A percentile compares a stretch with the other conserved stretches of the same genome.
Evolutionary conservation across 352 stramenopile genomes (phyloP).

Genomic region (Globisporangium radiosum): DNA sequence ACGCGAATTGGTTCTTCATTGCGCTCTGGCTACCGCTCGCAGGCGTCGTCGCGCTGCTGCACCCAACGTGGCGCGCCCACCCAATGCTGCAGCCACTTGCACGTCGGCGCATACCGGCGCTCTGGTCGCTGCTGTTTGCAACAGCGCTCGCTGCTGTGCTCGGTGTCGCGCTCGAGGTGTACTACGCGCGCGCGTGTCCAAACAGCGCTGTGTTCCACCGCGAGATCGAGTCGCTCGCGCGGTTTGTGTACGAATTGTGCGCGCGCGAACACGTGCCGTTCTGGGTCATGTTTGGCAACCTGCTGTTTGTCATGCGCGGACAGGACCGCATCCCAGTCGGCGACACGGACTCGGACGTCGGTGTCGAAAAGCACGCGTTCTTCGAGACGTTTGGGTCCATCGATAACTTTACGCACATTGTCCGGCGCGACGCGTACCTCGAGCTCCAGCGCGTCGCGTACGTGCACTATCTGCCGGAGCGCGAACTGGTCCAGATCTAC

Average conservation of each 20-base stretch:
- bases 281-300: conserved; percentile 68
- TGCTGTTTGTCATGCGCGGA: conserved; percentile 69
- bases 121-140: conserved; percentile 41
- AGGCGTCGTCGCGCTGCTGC: conserved; percentile 27
- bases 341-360: conserved; percentile 77
- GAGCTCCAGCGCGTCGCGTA: conserved; percentile 40
- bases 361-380: conserved; percentile 53
- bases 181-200: conserved; percentile 51
- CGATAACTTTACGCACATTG: conserved; percentile 42
- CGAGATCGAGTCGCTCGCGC: conserved; percentile 61
- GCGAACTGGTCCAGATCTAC: conserved; percentile 67
- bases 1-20: conserved; percentile 67
- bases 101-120: conserved; percentile 15
- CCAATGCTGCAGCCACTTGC: conserved; percentile 17
- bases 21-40: conserved; percentile 18
- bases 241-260: conserved; percentile 56
- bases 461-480: conserved; percentile 44
- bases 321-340: conserved; percentile 54
- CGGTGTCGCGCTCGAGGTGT: conserved; percentile 45
- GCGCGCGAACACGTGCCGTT: conserved; percentile 43
- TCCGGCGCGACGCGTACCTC: conserved; percentile 33
- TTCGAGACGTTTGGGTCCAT: conserved; percentile 41
- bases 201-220: conserved; percentile 63
- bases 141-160: conserved; percentile 26
- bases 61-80: conserved; percentile 34